Evolutionary conservation across 2,329 filamentous ascomycete genomes (phyloP).

Genomic region (Claviceps purpurea): DNA sequence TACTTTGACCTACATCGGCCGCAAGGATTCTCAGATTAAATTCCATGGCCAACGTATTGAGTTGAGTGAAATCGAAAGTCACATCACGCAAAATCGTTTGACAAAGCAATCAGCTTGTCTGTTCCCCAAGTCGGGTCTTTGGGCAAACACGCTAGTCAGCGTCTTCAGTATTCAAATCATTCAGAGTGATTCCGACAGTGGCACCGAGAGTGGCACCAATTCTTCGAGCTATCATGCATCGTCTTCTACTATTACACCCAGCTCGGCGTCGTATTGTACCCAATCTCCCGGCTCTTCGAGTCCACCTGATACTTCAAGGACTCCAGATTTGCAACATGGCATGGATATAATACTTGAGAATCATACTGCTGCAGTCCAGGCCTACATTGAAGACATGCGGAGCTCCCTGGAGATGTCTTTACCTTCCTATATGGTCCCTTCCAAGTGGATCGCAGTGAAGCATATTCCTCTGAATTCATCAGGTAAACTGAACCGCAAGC

Average conservation of each 20-base stretch:
- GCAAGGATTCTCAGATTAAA: slow-evolving; percentile 42
- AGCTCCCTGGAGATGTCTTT: slow-evolving; percentile 5
- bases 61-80: slow-evolving; percentile 8
- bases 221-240: background rate
- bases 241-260: background rate
- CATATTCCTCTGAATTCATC: slow-evolving; percentile 7
- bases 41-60: slow-evolving; percentile 35
- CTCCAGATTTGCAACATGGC: background rate
- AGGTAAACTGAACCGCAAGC: slow-evolving; percentile 9
- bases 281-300: background rate
- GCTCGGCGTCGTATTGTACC: background rate
- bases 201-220: background rate
- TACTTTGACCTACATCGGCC: slow-evolving; percentile 26
- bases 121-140: background rate
- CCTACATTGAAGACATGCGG: slow-evolving; percentile 3
- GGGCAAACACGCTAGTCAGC: slow-evolving; percentile 6
- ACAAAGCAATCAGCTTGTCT: slow-evolving; percentile 1
- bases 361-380: background rate
- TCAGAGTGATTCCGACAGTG: background rate
- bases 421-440: slow-evolving; percentile 10
- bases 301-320: background rate
- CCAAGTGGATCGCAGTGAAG: slow-evolving; percentile 8
- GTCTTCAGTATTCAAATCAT: background rate
- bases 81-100: slow-evolving; percentile 2
- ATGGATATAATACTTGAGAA: background rate